A percentile compares a stretch with the other conserved stretches of the same genome.
Conservation (phyloP, 2,329 filamentous ascomycete species). For the Phaeomoniella chlamydospora region DNA sequence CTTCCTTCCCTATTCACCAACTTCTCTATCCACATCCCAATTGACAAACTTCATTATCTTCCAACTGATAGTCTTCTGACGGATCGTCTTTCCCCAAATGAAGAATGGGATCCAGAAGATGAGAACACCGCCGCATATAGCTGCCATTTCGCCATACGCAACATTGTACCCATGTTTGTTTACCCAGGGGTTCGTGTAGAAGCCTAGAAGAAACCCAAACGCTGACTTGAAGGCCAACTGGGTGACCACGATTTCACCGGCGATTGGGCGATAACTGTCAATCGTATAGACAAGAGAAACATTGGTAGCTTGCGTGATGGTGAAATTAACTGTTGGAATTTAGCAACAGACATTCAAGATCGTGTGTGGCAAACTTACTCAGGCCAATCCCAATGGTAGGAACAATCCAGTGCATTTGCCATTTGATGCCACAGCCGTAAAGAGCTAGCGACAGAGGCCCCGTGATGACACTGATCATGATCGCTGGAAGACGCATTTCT, state of each 20-base stretch:
- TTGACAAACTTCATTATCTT: constrained; percentile 27
- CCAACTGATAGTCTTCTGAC: constrained; percentile 35
- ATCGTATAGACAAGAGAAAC: constrained; percentile 43
- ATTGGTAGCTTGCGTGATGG: constrained; percentile 41
- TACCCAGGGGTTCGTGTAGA: constrained; percentile 48
- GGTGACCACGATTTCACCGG: constrained; percentile 40
- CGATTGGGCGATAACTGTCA: constrained; percentile 42
- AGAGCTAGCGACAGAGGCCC: constrained; percentile 15
- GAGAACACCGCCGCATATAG: constrained; percentile 33
- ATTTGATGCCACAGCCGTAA: constrained; percentile 17
- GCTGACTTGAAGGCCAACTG: constrained; percentile 41
- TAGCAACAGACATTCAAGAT: too few species aligned
- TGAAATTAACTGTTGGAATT: constrained; percentile 40
- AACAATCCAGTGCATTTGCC: constrained; percentile 32
- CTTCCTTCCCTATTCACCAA: constrained; percentile 39
- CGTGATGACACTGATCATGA: constrained; percentile 13
- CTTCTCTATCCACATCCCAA: constrained; percentile 40
- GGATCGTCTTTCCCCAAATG: constrained; percentile 35
- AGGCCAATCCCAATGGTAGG: constrained; percentile 40
- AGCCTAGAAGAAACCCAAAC: constrained; percentile 44
- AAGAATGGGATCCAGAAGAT: constrained; percentile 36
- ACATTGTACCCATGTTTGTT: constrained; percentile 31
- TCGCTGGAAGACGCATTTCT: constrained; percentile 19
- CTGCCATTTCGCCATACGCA: constrained; percentile 43
- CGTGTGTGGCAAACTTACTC: too few species aligned